These are phyloP conservation scores for Tetrapisispora taiwanensis DNA, from an alignment of 805 yeast genomes.

Conservation along the genomic window DNA sequence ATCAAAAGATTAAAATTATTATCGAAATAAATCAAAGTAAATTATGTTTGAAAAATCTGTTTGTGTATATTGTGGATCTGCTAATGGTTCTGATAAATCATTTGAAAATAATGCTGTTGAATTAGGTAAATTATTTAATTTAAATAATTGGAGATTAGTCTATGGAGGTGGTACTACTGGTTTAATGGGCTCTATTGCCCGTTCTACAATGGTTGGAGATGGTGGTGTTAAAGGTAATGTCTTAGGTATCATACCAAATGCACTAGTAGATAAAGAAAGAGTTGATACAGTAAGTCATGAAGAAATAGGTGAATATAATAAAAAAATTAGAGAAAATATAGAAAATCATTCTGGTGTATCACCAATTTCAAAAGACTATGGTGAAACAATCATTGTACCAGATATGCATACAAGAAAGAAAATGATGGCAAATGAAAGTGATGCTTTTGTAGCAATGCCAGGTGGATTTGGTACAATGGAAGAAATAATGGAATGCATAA, in stretches of 20 bases:
- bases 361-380: conserved; percentile 49
- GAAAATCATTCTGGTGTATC: conserved; percentile 58
- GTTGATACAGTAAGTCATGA: conserved; percentile 2
- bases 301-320: conserved; percentile 33
- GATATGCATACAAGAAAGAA: conserved; percentile 88
- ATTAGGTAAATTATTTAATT: conserved; percentile 51
- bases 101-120: conserved; percentile 46
- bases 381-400: conserved; percentile 67
- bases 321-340: conserved; percentile 40
- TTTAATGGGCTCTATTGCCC: conserved; percentile 68
- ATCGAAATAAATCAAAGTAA: no score
- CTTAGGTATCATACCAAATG: conserved; percentile 81
- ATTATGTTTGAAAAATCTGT: conserved; percentile 30
- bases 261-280: conserved; percentile 65
- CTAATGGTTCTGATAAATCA: conserved; percentile 48
- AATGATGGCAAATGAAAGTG: conserved; percentile 78
- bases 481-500: conserved; percentile 80
- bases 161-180: conserved; percentile 91
- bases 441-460: conserved; percentile 80
- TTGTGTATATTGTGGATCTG: conserved; percentile 84
- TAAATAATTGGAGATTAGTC: conserved; percentile 59
- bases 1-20: no score
- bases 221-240: conserved; percentile 42
- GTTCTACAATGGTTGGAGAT: conserved; percentile 40
- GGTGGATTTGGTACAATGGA: conserved; percentile 90